phyloP scores from a whole-genome alignment of 495 filamentous ascomycete species.

The Talaromyces ruber region DNA sequence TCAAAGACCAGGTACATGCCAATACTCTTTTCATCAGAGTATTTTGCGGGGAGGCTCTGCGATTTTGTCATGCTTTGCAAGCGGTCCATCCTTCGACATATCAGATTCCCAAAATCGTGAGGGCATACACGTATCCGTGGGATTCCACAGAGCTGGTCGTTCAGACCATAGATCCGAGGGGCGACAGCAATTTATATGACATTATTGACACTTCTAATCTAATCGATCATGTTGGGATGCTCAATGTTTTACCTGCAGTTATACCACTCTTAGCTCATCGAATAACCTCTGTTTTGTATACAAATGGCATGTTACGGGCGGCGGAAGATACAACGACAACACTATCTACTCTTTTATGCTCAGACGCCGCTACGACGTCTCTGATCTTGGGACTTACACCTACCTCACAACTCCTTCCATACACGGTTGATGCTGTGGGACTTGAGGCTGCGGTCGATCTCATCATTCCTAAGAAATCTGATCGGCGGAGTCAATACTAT shows the following conservation, averaged over 20 bases:
- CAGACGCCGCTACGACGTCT: not conserved
- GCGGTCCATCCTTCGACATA: slow-evolving; percentile 18
- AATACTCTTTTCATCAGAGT: slow-evolving; percentile 20
- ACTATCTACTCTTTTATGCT: not conserved
- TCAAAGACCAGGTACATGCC: slow-evolving; percentile 9
- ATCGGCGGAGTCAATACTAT: not conserved
- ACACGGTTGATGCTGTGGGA: not conserved
- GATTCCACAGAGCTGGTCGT: slow-evolving; percentile 19
- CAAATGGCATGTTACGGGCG: not conserved
- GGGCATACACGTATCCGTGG: not conserved
- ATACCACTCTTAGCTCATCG: slow-evolving; percentile 22
- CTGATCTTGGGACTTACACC: not conserved
- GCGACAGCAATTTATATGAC: slow-evolving; percentile 29
- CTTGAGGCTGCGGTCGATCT: not conserved
- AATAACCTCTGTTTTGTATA: not conserved
- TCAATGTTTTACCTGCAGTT: slow-evolving; percentile 41
- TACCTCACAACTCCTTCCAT: not conserved
- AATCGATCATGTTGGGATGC: slow-evolving; percentile 34
- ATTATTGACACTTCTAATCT: slow-evolving; percentile 53
- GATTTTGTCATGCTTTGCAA: slow-evolving; percentile 38
- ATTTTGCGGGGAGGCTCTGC: slow-evolving; percentile 32
- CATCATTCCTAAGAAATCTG: not conserved
- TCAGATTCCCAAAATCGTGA: slow-evolving; percentile 7
- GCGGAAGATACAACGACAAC: not conserved
- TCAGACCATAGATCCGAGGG: slow-evolving; percentile 21